phyloP scores from a whole-genome alignment of 805 yeast species.

The Kazachstania psychrophila region DNA sequence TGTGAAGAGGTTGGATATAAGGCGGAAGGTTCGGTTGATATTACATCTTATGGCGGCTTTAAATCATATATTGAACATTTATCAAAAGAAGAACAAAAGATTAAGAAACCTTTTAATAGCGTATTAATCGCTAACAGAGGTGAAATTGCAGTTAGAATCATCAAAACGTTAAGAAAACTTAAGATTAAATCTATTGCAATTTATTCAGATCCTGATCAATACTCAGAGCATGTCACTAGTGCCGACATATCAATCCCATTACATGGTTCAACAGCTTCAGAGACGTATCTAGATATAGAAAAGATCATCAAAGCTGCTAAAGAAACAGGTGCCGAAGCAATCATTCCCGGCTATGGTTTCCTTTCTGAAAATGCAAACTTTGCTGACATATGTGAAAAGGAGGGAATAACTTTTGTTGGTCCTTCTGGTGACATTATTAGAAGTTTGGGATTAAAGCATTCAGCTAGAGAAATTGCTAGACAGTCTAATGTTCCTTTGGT shows the following conservation, averaged over 20 bases:
- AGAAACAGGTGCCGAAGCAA: conserved; percentile 80
- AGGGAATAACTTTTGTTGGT: conserved; percentile 90
- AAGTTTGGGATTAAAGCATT: conserved; percentile 85
- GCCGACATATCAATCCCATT: conserved; percentile 80
- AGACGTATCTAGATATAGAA: conserved; percentile 78
- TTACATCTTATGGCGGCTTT: conserved; percentile 89
- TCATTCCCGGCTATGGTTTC: conserved; percentile 96
- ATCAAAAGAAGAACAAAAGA: conserved; percentile 19
- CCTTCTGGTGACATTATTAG: conserved; percentile 92
- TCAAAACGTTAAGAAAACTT: conserved; percentile 74
- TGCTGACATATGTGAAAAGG: conserved; percentile 74
- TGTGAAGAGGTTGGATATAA: conserved; percentile 87
- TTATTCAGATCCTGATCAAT: conserved; percentile 83
- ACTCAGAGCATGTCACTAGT: conserved; percentile 72
- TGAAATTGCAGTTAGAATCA: conserved; percentile 92
- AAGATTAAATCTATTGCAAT: conserved; percentile 76
- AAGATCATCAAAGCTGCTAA: conserved; percentile 83
- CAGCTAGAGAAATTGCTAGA: conserved; percentile 90
- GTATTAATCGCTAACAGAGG: conserved; percentile 97
- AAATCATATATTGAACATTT: conserved; percentile 39
- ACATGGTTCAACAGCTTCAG: conserved; percentile 78
- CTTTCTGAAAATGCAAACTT: conserved; percentile 93
- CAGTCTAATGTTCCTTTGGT: conserved; percentile 91
- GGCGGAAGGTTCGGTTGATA: conserved; percentile 62
- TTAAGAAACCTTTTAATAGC: conserved; percentile 57